Evolutionary conservation across 2,329 filamentous ascomycete species (phyloP), one percentile per base, ranked within the genome.

Genomic region (Penicillium hordei): DNA sequence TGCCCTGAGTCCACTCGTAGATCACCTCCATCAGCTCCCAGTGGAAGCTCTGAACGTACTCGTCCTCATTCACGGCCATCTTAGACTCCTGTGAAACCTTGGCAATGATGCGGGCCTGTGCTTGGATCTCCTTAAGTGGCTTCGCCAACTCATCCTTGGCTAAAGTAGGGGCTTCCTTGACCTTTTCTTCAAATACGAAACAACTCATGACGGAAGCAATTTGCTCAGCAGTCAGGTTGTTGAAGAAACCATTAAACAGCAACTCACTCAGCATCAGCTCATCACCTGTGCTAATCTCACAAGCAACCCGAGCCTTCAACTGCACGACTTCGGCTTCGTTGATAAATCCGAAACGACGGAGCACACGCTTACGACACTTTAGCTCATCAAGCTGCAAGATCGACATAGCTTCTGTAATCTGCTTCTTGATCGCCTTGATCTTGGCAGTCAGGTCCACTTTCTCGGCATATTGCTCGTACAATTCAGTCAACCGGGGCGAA

Each of bases 131-230:
- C 49, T 89, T 85, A 73, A 87, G 94, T 17, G 92, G 91, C 78
- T 95, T 95, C 55, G 86, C 84, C 33, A 97, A 82, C 60, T 96
- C 90, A 65, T 97, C 92, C 54, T 73, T 73, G 68, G 89, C 89
- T 48, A 97, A 81, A 7, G 78, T 68, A 15, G 86, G 83, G 3
- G 86, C 80, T 13, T 93, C 87, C 67, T 93, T 89, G 48, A 90
- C 87, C 81, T 95, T 96, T 78, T 99, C 94, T 71, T 99, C 95
- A 66, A 97, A 97, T 64, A 99, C 94, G 78, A 99, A 97, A 70
- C 91, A 93, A 68, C 91, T 95, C 58, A 99, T 82, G 6, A 93
- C 86, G 0, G 93, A 85, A 1, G 94, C 94, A 67, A 89, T 90
- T 64, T 93, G 84, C 74, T 97, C 93, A 0, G 94, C 92, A 0